Conservation (phyloP, 2,329 filamentous ascomycete genomes). For the Fusarium camptoceras region DNA sequence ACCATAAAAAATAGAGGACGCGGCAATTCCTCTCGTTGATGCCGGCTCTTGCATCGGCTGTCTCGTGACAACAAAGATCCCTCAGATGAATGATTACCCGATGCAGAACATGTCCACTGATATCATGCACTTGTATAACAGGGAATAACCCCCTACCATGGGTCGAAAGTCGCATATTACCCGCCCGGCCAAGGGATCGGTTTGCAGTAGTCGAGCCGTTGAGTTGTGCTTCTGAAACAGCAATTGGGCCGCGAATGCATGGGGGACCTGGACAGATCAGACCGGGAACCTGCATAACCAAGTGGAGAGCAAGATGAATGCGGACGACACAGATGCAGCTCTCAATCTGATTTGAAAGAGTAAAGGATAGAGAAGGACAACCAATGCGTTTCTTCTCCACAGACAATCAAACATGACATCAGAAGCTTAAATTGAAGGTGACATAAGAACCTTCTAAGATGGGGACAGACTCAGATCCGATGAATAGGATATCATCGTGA, state of each 20-base stretch:
- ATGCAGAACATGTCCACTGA: constrained; percentile 13
- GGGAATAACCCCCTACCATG: constrained; percentile 9
- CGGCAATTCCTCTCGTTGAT: constrained; percentile 7
- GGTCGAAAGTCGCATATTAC: constrained; percentile 6
- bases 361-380: background rate
- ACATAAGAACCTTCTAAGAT: background rate
- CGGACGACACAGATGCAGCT: background rate
- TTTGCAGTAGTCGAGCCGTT: constrained; percentile 25
- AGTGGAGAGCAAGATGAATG: constrained; percentile 9
- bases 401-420: constrained; percentile 1
- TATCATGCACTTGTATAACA: constrained; percentile 21
- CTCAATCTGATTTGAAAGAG: background rate
- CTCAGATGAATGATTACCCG: constrained; percentile 1
- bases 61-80: background rate
- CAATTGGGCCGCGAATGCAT: constrained; percentile 23
- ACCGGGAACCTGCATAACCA: constrained; percentile 30
- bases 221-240: constrained; percentile 28
- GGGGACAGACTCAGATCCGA: background rate
- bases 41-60: background rate
- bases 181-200: constrained; percentile 14
- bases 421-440: background rate
- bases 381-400: constrained; percentile 22
- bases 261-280: constrained; percentile 32
- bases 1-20: constrained; percentile 11
- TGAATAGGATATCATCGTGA: background rate